Base-by-base conservation (phyloP, 2,329 filamentous ascomycete species). In the Rutstroemia sp. region DNA sequence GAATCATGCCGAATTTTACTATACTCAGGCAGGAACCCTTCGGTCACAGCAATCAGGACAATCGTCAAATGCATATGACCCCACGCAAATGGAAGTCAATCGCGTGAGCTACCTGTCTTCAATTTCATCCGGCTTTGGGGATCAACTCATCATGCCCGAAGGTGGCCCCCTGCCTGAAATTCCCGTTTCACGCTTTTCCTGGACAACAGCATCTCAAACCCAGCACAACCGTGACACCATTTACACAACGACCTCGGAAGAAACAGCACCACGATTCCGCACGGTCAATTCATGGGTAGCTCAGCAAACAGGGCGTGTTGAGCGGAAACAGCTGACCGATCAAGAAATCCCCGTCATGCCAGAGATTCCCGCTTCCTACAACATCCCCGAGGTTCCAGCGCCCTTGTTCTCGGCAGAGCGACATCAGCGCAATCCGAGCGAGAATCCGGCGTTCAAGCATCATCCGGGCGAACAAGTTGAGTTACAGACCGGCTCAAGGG, bases 201-300 rank as follows among this genome's bases (percentile, higher is more conserved):
- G 68, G 68, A 61, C 62, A 5, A 61, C 57, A 12, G 52, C 59
- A 50, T 49, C 51, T 37, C 52, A 38, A 61, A 49, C 56, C 21
- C 47, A 56, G 23, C 53, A 60, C 27, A 59, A 67, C 34, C 55
- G 69, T 46, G 67, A 70, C 51, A 70, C 69, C 2, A 54, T 66
- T 21, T 69, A 66, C 46, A 70, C 67, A 5, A 63, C 61, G 5
- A 59, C 64, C 21, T 71, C 69, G 2, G 57, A 62, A 10, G 69
- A 70, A 9, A 61, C 67, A 8, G 63, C 79, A 5, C 73, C 79
- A 14, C 76, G 78, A 4, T 86, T 85, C 67, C 76, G 80, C 38
- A 77, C 74, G 6, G 74, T 87, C 56, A 76, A 74, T 56, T 84
- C 81, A 30, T 87, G 84, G 84, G 83, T 87, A 2, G 77, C 78